Conservation (phyloP, 2,329 filamentous ascomycete species). For the Ophiocordyceps unilateralis region DNA sequence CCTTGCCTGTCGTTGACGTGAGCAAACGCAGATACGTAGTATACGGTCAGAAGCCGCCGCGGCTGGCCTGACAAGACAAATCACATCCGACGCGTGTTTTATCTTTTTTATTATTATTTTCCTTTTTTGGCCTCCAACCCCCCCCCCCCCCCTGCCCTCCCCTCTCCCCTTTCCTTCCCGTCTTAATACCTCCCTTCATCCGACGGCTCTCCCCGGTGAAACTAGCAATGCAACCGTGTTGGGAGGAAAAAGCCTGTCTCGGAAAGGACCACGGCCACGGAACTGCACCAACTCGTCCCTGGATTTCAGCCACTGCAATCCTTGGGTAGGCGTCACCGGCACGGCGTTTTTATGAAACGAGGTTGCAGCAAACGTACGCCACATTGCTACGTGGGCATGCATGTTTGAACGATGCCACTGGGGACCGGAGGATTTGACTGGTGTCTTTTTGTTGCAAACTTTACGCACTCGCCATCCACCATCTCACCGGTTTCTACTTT, state of each 20-base stretch:
- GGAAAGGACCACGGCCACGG: neutral
- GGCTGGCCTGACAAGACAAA: neutral
- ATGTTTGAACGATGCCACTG: neutral
- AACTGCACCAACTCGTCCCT: neutral
- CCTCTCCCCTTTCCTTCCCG: no score
- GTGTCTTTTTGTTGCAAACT: neutral
- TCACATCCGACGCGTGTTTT: neutral
- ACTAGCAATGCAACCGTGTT: neutral
- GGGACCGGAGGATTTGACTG: neutral
- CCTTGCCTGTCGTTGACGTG: neutral
- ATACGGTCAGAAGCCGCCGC: conserved; percentile 2
- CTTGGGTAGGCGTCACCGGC: no score
- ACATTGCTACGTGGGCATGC: neutral
- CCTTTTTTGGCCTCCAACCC: neutral
- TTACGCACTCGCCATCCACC: no score
- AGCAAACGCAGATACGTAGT: conserved; percentile 2
- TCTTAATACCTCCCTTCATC: neutral
- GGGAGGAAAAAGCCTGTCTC: neutral
- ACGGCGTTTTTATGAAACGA: neutral
- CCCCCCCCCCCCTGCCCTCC: no score
- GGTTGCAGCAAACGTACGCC: neutral
- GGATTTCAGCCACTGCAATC: no score
- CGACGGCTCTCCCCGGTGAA: neutral
- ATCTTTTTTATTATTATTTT: neutral
- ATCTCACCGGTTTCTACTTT: neutral